phyloP scores from a whole-genome alignment of 805 yeast species.

The Tetrapisispora pingtungensis region DNA sequence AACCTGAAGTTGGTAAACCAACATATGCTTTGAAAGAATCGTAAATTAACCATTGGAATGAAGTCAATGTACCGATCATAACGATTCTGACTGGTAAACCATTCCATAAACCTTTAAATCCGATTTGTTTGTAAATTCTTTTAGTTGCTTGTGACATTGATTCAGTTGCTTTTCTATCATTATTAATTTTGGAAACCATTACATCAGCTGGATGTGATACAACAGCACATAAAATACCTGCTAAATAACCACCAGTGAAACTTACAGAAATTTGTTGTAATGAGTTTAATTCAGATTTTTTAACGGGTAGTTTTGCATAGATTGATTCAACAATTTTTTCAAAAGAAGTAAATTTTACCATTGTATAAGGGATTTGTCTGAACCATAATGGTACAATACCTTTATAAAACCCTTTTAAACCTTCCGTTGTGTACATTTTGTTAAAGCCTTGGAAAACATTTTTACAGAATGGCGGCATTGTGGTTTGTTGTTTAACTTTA shows the following conservation, averaged over 20 bases:
- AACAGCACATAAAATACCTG: constrained; percentile 93
- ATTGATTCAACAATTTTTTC: constrained; percentile 82
- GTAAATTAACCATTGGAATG: constrained; percentile 93
- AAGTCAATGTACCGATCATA: constrained; percentile 96
- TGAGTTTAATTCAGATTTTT: constrained; percentile 59
- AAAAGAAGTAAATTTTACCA: constrained; percentile 93
- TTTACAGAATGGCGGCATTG: constrained; percentile 74
- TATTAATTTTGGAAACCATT: constrained; percentile 87
- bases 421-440: constrained; percentile 57
- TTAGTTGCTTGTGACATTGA: constrained; percentile 52
- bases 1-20: constrained; percentile 93
- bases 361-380: constrained; percentile 96
- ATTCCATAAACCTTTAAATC: constrained; percentile 88
- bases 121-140: constrained; percentile 74
- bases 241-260: constrained; percentile 90
- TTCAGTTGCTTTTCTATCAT: constrained; percentile 56
- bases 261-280: constrained; percentile 88
- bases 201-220: constrained; percentile 99
- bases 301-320: constrained; percentile 61
- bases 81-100: constrained; percentile 89
- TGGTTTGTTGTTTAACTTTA: constrained; percentile 88
- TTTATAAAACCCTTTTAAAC: constrained; percentile 67
- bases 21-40: constrained; percentile 92
- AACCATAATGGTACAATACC: constrained; percentile 91
- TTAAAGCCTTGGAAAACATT: constrained; percentile 56